These are phyloP conservation scores for Amphichorda felina DNA, from an alignment of 2,329 filamentous ascomycete genomes.

Conservation along the genomic window DNA sequence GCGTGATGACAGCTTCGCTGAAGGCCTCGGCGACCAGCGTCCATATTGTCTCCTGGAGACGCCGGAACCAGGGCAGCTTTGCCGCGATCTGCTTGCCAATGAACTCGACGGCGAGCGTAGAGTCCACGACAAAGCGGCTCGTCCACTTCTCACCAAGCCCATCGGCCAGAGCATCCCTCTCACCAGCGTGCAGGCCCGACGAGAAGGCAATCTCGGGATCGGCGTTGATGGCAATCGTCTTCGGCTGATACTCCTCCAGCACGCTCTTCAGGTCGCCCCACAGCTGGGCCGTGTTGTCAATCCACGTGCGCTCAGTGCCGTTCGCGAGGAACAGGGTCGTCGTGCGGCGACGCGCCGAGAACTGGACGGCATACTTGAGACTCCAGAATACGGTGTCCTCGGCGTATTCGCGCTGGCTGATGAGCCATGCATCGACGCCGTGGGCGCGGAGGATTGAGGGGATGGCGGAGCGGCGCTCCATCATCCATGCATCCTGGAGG, in stretches of 20 bases:
- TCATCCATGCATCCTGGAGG: too few species aligned
- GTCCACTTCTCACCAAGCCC: too few species aligned
- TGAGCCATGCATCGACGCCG: too few species aligned
- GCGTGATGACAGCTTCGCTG: too few species aligned
- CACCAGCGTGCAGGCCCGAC: slow-evolving; percentile 34
- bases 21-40: too few species aligned
- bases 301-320: slow-evolving; percentile 23
- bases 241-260: slow-evolving; percentile 21
- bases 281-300: slow-evolving; percentile 32
- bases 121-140: too few species aligned
- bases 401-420: slow-evolving; percentile 38
- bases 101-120: too few species aligned
- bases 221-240: slow-evolving; percentile 29
- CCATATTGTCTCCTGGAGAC: too few species aligned
- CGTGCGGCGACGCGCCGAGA: slow-evolving; percentile 36
- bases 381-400: slow-evolving; percentile 41
- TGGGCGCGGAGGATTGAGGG: too few species aligned
- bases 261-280: slow-evolving; percentile 26
- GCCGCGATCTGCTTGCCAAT: too few species aligned
- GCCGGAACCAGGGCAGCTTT: too few species aligned
- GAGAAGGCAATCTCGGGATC: slow-evolving; percentile 32
- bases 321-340: slow-evolving; percentile 29
- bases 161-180: slow-evolving; percentile 22
- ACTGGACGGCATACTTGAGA: slow-evolving; percentile 30
- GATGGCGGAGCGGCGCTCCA: too few species aligned